Conservation (phyloP, 306 rosid genomes). For the Luffa aegyptiaca region DNA sequence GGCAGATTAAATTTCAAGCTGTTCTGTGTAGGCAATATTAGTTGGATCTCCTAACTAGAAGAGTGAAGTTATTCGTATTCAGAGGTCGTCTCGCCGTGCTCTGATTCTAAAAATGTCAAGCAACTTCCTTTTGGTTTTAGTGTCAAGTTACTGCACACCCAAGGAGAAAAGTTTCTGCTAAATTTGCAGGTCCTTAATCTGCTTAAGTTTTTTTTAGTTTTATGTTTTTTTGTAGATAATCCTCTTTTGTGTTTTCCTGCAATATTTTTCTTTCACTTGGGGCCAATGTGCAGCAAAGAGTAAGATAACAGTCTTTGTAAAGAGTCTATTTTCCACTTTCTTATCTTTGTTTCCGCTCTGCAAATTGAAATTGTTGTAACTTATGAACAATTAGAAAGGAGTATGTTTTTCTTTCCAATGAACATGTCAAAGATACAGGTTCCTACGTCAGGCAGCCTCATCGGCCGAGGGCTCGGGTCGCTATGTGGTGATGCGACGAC, state of each 20-base stretch:
- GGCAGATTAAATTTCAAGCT: conserved; percentile 33
- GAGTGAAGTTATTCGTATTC: neutral
- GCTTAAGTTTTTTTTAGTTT: neutral
- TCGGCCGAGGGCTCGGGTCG: neutral
- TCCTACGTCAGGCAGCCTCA: neutral
- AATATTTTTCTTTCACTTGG: conserved; percentile 8
- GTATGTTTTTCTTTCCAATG: neutral
- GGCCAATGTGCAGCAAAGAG: neutral
- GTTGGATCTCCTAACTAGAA: neutral
- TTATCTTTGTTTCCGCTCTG: neutral
- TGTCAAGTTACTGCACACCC: neutral
- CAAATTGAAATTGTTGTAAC: neutral
- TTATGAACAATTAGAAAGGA: neutral
- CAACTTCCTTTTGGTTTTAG: neutral
- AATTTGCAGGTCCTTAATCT: neutral
- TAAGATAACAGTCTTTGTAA: neutral
- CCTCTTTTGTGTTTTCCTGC: neutral
- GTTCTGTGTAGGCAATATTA: conserved; percentile 26
- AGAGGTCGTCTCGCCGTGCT: neutral
- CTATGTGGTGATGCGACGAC: neutral
- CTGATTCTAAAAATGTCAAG: neutral
- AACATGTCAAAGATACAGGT: neutral
- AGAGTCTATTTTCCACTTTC: neutral
- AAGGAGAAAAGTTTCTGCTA: conserved; percentile 3
- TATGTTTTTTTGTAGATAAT: neutral